Evolutionary conservation across 2,329 filamentous ascomycete species (phyloP).

Genomic region (Penicillium sp.): DNA sequence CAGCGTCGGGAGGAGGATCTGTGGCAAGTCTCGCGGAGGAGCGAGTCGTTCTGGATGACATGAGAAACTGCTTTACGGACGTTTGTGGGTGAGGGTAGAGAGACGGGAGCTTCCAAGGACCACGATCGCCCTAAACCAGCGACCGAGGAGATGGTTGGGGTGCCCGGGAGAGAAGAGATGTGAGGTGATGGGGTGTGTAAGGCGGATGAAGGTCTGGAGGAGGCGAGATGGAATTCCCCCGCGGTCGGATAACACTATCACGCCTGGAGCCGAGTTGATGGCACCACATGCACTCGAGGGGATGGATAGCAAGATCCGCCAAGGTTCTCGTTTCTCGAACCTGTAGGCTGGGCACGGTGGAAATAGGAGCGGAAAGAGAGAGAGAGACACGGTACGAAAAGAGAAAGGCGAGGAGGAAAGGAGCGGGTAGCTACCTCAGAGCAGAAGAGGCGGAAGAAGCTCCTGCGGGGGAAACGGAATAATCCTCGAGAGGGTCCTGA

Average conservation of each 20-base stretch:
- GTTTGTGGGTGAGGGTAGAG: slow-evolving; percentile 15
- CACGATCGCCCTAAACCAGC: neutral
- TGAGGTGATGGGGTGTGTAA: neutral
- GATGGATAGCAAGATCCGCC: neutral
- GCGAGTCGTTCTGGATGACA: slow-evolving; percentile 96
- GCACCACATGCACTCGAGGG: slow-evolving; percentile 1
- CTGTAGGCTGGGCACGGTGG: neutral
- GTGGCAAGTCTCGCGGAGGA: slow-evolving; percentile 91
- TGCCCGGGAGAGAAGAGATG: slow-evolving; percentile 10
- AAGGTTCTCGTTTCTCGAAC: slow-evolving; percentile 1
- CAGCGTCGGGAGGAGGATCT: slow-evolving; percentile 55
- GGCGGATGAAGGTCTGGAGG: neutral
- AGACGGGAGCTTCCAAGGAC: slow-evolving; percentile 10
- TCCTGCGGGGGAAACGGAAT: slow-evolving; percentile 44
- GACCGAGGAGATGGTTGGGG: neutral
- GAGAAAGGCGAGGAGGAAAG: slow-evolving; percentile 26
- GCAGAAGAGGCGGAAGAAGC: slow-evolving; percentile 38
- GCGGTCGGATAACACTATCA: slow-evolving; percentile 5
- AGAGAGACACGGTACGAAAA: neutral
- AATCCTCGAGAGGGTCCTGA: slow-evolving; percentile 52
- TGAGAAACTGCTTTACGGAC: slow-evolving; percentile 65
- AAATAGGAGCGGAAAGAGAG: neutral
- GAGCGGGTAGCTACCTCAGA: slow-evolving; percentile 45
- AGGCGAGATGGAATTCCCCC: slow-evolving; percentile 6
- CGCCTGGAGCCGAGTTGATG: neutral